phyloP scores from a whole-genome alignment of 1,284 basidiomycete species.

The Chalciporus sp. region DNA sequence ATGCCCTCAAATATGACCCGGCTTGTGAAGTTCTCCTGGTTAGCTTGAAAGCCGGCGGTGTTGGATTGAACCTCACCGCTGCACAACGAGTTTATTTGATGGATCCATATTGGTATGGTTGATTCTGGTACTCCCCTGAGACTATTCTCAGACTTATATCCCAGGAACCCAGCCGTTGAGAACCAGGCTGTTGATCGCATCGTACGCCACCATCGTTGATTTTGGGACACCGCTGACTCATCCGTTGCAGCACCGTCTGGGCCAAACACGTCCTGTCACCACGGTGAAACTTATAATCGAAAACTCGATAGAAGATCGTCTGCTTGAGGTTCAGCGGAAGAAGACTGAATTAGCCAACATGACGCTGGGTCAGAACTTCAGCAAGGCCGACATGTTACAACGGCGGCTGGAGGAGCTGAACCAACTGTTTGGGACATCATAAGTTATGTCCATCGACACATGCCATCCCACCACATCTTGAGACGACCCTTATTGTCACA shows the following conservation, averaged over 20 bases:
- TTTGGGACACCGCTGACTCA: constrained; percentile 1
- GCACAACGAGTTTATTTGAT: constrained; percentile 92
- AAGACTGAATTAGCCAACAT: constrained; percentile 93
- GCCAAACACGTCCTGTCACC: constrained; percentile 88
- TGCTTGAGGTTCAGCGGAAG: constrained; percentile 90
- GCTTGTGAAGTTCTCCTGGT: constrained; percentile 91
- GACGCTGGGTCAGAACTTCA: constrained; percentile 81
- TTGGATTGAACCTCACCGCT: constrained; percentile 93
- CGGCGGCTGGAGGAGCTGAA: constrained; percentile 83
- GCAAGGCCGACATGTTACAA: constrained; percentile 81
- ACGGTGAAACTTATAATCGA: constrained; percentile 93
- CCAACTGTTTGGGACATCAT: constrained; percentile 58
- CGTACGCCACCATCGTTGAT: constrained; percentile 38
- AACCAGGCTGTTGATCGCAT: constrained; percentile 95
- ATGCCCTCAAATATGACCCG: constrained; percentile 83
- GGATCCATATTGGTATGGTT: constrained; percentile 88
- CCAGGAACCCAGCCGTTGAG: constrained; percentile 95
- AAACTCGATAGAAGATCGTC: constrained; percentile 88
- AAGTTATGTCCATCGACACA: constrained; percentile 27
- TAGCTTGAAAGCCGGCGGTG: constrained; percentile 95
- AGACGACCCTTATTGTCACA: constrained; percentile 23
- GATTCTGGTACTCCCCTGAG: neutral
- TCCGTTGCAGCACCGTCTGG: constrained; percentile 76
- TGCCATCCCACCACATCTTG: constrained; percentile 14
- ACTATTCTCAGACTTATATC: constrained; percentile 8